Base-by-base conservation (phyloP, 1,284 basidiomycete species). In the Hemileia vastatrix region DNA sequence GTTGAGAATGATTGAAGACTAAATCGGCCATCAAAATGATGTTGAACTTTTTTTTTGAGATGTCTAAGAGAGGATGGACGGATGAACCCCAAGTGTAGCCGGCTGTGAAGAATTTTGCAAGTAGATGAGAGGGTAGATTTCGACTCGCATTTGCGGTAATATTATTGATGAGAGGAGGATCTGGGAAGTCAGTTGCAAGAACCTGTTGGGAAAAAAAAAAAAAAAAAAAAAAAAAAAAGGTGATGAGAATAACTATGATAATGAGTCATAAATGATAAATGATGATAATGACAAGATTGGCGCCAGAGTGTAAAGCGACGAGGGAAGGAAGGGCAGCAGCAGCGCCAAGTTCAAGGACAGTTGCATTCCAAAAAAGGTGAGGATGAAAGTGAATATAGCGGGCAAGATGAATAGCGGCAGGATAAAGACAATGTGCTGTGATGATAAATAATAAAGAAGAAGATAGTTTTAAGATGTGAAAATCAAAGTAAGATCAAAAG, bases 1-100 rank as follows among this genome's bases (percentile, higher is more conserved):
- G 58, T 54, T 61, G 21, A 15, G 58, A 61, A 33, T 61, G 58
- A 47, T 61, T 61, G 31, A 61, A 61, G 18, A 61, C 51, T 32
- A 61, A 19, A 48, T 61, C 58, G 18, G 58, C 53, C 15, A 61
- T 40, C 6, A 61, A 32, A 23, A 61, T 54, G 13, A 61, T 23
- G 31, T 61, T 51, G 33, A 61, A 61, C 8, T 31, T 36, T n/a
- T n/a, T n/a, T n/a, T n/a, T n/a, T n/a, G n/a, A 50, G 6, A 4
- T n/a, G 18, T 49, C 23, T n/a, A 23, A 9, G 23, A 52, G 27
- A 32, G 23, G 23, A 40, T 31, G 52, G 9, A 24, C 6, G 33
- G 32, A 27, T 24, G 4, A 23, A 24, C 27, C 19, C 5, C 19
- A 31, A 3, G 21, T n/a, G 27, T n/a, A 5, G 27, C 49, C 27